Base-by-base conservation (phyloP, 2,329 filamentous ascomycete species). In the Coniosporium tulheliwenetii region DNA sequence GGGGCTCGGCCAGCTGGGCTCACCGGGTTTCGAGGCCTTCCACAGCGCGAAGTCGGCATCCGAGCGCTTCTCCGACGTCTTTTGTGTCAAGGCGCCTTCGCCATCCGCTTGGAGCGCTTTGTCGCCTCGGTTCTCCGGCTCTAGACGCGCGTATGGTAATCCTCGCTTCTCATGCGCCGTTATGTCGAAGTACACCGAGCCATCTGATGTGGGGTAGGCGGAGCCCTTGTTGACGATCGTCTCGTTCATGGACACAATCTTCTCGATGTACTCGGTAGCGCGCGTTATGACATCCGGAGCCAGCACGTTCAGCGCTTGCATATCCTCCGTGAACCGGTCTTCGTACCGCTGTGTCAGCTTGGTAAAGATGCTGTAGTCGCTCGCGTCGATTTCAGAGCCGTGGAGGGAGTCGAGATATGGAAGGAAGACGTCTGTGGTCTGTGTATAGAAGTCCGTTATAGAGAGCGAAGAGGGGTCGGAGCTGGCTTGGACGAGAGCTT, bases 141-240 rank as follows among this genome's bases (percentile, higher is more conserved):
- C 79, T 19, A 96, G 65, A 40, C 85, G 73, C 3, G 87, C 85
- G 55, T 96, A 96, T 2, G 77, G 74, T 56, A 94, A 86, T 1
- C 87, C 86, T 0, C 76, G 77, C 49, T 77, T 76, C 57, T 95
- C 86, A 53, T 94, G 96, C 0, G 83, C 76, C 4, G 71, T 67
- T 47, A 93, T 95, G 52, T 95, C 89, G 47, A 95, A 96, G 61
- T 95, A 95, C 0, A 96, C 85, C 0, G 85, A 93, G 0, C 86
- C 87, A 50, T 91, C 82, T 0, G 66, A 60, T 0, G 73, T 75
- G 30, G 63, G 65, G 53, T 96, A 96, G 1, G 80, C 89, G 50
- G 87, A 95, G 0, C 83, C 81, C 55, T 94, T 93, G 39, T 81
- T 66, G 15, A 93, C 76, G 42, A 94, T 84, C 47, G 73, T 77